Base-by-base conservation (phyloP, 805 yeast species). In the Metschnikowia shivogae region DNA sequence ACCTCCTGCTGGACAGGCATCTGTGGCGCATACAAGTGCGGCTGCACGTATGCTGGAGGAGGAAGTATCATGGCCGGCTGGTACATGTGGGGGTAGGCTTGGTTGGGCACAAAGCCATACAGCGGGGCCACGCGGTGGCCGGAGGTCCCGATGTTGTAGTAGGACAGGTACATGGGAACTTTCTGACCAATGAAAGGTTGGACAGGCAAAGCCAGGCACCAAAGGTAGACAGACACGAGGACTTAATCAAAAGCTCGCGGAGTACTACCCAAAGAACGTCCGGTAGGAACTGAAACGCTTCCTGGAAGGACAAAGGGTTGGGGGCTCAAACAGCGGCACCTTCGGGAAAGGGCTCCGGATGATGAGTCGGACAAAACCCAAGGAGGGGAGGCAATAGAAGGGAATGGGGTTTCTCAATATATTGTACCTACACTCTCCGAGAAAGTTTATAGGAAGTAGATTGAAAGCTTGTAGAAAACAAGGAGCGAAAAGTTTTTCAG, bases 191-290 rank as follows among this genome's bases (percentile, higher is more conserved):
- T 13, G 12, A 29, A 29, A 29, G n/a, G 32, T 12, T 4, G 28
- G 22, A 9, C n/a, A 12, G 43, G n/a, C 32, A 26, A 27, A 17
- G 24, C 13, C 32, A 12, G 27, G 19, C 8, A 22, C 26, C 26
- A 1, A 17, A 27, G 31, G 44, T 13, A 41, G 40, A 34, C 41
- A 27, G 33, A n/a, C 55, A 58, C 69, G 68, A 65, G 42, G 53
- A 65, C 72, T 67, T 67, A 67, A 55, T 61, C 59, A 67, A 67
- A 67, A 67, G 72, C 65, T 67, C 72, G 70, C 46, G 35, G 31
- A 22, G 42, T 6, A 22, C 42, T 39, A 22, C 42, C 42, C 10
- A 39, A 14, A 13, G 24, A 24, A 31, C 12, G 34, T 39, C 35
- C 35, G 32, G 35, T 12, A 31, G 42, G 42, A 39, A 39, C 22